phyloP scores from a whole-genome alignment of 495 filamentous ascomycete species.

The Bathelium albidoporum region DNA sequence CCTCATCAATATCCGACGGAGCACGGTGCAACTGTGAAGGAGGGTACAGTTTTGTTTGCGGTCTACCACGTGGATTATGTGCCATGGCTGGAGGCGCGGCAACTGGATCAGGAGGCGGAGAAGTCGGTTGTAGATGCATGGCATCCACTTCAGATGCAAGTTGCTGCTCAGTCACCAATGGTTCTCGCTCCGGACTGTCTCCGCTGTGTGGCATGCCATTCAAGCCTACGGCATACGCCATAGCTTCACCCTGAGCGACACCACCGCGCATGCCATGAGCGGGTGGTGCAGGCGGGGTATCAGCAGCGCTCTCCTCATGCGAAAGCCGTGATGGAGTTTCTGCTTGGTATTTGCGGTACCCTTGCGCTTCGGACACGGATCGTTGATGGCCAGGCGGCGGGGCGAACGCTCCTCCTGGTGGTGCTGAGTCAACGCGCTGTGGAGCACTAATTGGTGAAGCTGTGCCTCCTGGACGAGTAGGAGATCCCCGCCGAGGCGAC shows the following conservation, averaged over 20 bases:
- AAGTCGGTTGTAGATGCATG: conserved; percentile 4
- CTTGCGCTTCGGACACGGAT: conserved; percentile 47
- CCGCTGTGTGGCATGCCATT: not conserved
- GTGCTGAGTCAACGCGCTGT: conserved; percentile 32
- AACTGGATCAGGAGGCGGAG: conserved; percentile 60
- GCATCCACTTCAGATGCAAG: conserved; percentile 4
- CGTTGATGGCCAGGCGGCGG: conserved; percentile 31
- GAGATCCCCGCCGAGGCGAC: conserved; percentile 33
- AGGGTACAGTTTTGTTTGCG: conserved; percentile 55
- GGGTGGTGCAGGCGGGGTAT: conserved; percentile 37
- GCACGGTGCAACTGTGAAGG: conserved; percentile 65
- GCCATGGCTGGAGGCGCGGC: conserved; percentile 64
- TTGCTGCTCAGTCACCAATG: not conserved
- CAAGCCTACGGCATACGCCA: conserved; percentile 9
- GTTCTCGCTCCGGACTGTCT: not conserved
- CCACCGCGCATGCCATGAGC: conserved; percentile 27
- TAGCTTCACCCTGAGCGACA: conserved; percentile 6
- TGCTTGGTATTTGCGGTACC: conserved; percentile 36
- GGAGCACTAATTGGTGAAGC: conserved; percentile 24
- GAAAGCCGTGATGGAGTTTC: conserved; percentile 37
- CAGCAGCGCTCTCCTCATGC: conserved; percentile 28
- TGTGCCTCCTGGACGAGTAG: conserved; percentile 28
- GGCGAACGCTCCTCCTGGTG: conserved; percentile 31
- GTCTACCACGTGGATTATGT: conserved; percentile 57
- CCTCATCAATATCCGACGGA: conserved; percentile 69